These are phyloP conservation scores for Gonapodya prolifera DNA, from an alignment of 192 early-diverging fungal species.

Conservation along the genomic window DNA sequence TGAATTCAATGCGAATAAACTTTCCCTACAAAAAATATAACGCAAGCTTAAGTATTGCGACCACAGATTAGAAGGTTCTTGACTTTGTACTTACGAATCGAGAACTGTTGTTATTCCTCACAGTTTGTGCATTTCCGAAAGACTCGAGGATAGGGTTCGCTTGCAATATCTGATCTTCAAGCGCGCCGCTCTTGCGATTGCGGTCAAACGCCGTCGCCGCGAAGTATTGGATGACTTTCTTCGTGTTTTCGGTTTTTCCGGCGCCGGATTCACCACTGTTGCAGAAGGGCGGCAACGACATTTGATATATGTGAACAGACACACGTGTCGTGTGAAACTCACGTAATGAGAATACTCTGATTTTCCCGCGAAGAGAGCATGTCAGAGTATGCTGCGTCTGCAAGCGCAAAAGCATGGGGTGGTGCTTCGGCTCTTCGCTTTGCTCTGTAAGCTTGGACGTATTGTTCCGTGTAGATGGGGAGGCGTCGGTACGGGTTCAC, in stretches of 20 bases:
- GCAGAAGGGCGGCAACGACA: neutral
- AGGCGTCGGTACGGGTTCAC: conserved; percentile 93
- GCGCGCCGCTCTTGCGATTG: conserved; percentile 28
- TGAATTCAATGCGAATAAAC: conserved; percentile 98
- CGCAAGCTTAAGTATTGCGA: conserved; percentile 5
- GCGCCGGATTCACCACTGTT: conserved; percentile 91
- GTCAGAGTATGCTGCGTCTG: conserved; percentile 87
- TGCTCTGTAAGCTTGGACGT: conserved; percentile 53
- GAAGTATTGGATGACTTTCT: conserved; percentile 97
- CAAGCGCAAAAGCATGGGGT: conserved; percentile 86
- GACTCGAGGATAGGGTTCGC: conserved; percentile 96
- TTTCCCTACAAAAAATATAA: conserved; percentile 48
- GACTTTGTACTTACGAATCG: conserved; percentile 59
- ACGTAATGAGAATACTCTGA: conserved; percentile 96
- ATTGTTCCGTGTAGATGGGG: conserved; percentile 75
- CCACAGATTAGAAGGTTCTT: neutral
- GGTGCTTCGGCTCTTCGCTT: conserved; percentile 60
- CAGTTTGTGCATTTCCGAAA: conserved; percentile 97
- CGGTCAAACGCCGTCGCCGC: conserved; percentile 69
- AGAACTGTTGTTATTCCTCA: conserved; percentile 97
- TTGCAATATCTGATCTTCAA: conserved; percentile 87
- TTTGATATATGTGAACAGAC: conserved; percentile 4
- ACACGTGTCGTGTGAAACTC: conserved; percentile 13
- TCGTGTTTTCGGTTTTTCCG: conserved; percentile 99
- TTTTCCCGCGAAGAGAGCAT: conserved; percentile 89